These are phyloP conservation scores for Acer campestre DNA, from an alignment of 345 rosid species.

Conservation along the genomic window DNA sequence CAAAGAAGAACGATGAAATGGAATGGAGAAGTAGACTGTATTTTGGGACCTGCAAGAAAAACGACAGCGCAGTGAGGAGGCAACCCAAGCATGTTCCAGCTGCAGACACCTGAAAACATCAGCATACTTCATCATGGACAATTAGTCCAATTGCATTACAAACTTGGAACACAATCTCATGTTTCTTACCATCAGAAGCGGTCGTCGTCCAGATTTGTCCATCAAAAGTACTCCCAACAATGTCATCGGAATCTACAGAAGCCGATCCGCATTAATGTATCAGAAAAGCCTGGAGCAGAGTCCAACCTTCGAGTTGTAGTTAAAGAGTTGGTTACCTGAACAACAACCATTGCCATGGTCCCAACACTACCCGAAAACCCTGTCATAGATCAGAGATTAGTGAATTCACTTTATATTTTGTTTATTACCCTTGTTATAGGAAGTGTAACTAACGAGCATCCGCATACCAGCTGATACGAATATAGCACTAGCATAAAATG, in stretches of 20 bases:
- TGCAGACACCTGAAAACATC: constrained; percentile 65
- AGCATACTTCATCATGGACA: constrained; percentile 5
- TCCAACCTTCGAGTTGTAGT: neutral
- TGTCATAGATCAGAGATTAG: constrained; percentile 24
- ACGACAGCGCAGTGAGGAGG: constrained; percentile 57
- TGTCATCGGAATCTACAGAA: constrained; percentile 70
- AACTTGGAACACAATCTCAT: neutral
- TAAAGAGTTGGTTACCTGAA: constrained; percentile 60
- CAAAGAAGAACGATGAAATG: neutral
- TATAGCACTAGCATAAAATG: constrained; percentile 57
- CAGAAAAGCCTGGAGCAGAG: constrained; percentile 2
- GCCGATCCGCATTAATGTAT: constrained; percentile 5
- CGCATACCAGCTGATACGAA: constrained; percentile 55
- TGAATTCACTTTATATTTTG: neutral
- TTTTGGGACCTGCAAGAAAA: constrained; percentile 49
- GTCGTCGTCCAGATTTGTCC: constrained; percentile 77
- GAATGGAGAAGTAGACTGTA: neutral
- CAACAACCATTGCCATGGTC: constrained; percentile 65
- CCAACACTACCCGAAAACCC: constrained; percentile 79
- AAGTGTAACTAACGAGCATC: neutral
- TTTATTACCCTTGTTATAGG: neutral
- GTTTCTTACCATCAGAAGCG: constrained; percentile 65
- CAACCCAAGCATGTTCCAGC: constrained; percentile 85
- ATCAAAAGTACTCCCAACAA: constrained; percentile 62
- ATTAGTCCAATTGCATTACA: neutral